Evolutionary conservation across 108 stramenopile genomes (phyloP).

Genomic region (Discostella stelligeroides): DNA sequence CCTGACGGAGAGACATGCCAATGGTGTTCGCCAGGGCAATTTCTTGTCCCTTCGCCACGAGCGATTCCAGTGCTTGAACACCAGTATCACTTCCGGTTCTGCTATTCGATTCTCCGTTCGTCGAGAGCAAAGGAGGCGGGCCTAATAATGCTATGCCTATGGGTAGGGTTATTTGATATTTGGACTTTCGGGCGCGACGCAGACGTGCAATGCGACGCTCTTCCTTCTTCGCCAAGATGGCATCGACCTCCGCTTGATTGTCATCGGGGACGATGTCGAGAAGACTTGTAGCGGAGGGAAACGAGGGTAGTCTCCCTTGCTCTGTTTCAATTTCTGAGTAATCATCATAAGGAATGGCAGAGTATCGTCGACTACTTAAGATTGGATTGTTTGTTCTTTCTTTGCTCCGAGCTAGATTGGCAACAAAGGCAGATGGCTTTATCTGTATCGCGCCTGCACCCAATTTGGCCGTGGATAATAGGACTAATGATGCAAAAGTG

Average conservation of each 20-base stretch:
- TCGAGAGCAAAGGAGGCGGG: conserved; percentile 5
- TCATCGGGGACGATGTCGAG: conserved; percentile 22
- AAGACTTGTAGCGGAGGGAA: conserved; percentile 11
- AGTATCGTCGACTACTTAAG: conserved; percentile 39
- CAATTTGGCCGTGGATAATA: conserved; percentile 8
- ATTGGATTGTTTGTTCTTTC: not conserved
- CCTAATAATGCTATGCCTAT: conserved; percentile 14
- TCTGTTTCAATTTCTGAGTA: not conserved
- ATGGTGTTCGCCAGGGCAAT: conserved; percentile 42
- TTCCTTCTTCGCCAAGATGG: conserved; percentile 51
- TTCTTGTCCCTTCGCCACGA: conserved; percentile 50
- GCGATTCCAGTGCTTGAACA: conserved; percentile 25
- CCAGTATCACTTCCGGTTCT: not conserved
- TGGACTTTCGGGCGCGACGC: conserved; percentile 18
- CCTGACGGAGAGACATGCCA: conserved; percentile 65
- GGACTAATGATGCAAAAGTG: conserved; percentile 13
- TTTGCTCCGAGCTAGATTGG: not conserved
- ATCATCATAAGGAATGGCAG: conserved; percentile 50
- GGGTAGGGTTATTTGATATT: conserved; percentile 56
- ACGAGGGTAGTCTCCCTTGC: not conserved
- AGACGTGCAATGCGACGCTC: conserved; percentile 36
- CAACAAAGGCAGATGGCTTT: not conserved
- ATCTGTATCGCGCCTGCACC: not conserved
- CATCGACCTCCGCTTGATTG: conserved; percentile 49
- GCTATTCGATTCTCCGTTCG: not conserved